Percentiles rank a stretch among this genome's conserved stretches.
Evolutionary conservation across 768 basidiomycete genomes (phyloP).

Genomic region (Termitomyces sp.): DNA sequence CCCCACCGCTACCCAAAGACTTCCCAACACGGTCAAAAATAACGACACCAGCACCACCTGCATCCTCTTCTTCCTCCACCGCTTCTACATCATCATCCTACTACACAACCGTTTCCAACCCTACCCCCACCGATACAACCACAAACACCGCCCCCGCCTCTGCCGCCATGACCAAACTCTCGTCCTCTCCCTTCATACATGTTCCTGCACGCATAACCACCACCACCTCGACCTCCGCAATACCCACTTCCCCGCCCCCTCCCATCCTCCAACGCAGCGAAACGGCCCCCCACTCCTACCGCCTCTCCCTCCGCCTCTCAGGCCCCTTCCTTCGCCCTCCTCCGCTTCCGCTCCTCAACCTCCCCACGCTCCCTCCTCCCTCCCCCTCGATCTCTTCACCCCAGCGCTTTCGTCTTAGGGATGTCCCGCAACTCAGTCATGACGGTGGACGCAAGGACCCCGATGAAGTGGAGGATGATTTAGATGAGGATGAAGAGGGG

Average conservation of each 20-base stretch:
- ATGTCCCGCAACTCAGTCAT: slow-evolving; percentile 53
- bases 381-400: slow-evolving; percentile 4
- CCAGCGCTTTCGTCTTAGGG: slow-evolving; percentile 36
- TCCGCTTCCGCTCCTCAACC: slow-evolving; percentile 40
- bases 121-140: not conserved
- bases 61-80: not conserved
- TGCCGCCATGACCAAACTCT: not conserved
- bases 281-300: slow-evolving; percentile 12
- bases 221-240: slow-evolving; percentile 1
- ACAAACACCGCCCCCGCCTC: slow-evolving; percentile 5
- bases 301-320: slow-evolving; percentile 17
- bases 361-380: slow-evolving; percentile 46
- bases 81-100: slow-evolving; percentile 1
- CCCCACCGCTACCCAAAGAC: slow-evolving; percentile 7
- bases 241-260: slow-evolving; percentile 1
- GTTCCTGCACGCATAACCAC: not conserved
- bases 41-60: no score
- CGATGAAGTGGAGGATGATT: slow-evolving; percentile 15
- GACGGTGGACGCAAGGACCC: slow-evolving; percentile 1
- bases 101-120: not conserved
- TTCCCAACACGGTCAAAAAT: not conserved
- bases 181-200: not conserved
- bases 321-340: slow-evolving; percentile 26
- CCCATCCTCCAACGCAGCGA: slow-evolving; percentile 15
- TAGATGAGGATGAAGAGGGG: slow-evolving; percentile 18